Percentiles rank a stretch among this genome's conserved stretches.
phyloP scores from a whole-genome alignment of 495 filamentous ascomycete species.

The Recurvomyces mirabilis region DNA sequence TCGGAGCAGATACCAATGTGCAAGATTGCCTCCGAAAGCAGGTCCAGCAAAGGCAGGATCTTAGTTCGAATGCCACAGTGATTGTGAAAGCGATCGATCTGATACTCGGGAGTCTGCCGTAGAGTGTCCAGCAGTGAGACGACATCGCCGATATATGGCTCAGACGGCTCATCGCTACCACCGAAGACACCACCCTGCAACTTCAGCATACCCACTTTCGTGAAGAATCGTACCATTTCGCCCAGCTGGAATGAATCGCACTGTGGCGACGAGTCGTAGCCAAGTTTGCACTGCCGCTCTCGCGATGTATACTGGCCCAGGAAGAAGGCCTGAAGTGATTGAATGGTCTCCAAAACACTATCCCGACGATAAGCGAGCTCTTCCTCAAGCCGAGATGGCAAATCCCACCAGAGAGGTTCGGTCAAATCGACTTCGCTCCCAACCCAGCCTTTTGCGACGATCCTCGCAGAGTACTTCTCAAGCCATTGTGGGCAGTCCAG shows the following conservation, averaged over 20 bases:
- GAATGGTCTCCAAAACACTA: slow-evolving; percentile 61
- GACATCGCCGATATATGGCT: slow-evolving; percentile 37
- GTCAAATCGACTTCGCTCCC: slow-evolving; percentile 34
- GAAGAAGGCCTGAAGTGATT: slow-evolving; percentile 65
- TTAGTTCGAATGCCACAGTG: slow-evolving; percentile 66
- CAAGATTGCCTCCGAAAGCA: slow-evolving; percentile 37
- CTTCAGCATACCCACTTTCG: slow-evolving; percentile 33
- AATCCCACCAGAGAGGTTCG: slow-evolving; percentile 54
- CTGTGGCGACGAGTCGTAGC: slow-evolving; percentile 59
- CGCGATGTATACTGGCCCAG: slow-evolving; percentile 53
- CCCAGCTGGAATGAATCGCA: slow-evolving; percentile 84
- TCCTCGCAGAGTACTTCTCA: slow-evolving; percentile 40
- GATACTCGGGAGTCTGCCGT: slow-evolving; percentile 59
- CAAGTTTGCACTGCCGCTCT: slow-evolving; percentile 56
- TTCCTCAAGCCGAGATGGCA: slow-evolving; percentile 65
- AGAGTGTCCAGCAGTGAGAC: slow-evolving; percentile 41
- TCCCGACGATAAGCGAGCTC: slow-evolving; percentile 62
- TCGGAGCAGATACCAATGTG: slow-evolving; percentile 36
- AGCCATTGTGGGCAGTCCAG: slow-evolving; percentile 45
- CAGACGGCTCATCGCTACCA: slow-evolving; percentile 19
- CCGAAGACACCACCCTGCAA: slow-evolving; percentile 33
- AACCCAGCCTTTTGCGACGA: slow-evolving; percentile 61
- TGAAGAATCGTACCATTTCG: slow-evolving; percentile 73
- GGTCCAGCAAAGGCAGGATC: slow-evolving; percentile 56
- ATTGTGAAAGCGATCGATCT: slow-evolving; percentile 64